Conservation (phyloP, 331 rosid species). For the Pyrus hybrid region DNA sequence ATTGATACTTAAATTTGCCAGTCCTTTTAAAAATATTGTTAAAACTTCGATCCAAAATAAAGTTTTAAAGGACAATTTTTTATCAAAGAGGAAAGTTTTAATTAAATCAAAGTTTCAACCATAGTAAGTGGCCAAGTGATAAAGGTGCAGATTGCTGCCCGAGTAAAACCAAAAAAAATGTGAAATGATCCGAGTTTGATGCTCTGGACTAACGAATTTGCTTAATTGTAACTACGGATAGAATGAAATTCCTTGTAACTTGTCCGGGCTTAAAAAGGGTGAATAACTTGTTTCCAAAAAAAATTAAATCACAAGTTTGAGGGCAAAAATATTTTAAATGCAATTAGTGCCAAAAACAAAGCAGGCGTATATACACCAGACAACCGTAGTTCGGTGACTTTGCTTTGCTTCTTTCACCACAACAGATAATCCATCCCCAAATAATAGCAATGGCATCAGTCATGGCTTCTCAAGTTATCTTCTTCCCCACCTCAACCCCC, state of each 20-base stretch:
- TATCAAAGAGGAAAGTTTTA: too few relatives aligned
- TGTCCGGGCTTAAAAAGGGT: too few relatives aligned
- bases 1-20: too few relatives aligned
- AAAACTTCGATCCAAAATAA: too few relatives aligned
- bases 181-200: fast-evolving
- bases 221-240: fast-evolving
- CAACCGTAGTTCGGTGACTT: not conserved
- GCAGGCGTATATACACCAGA: not conserved
- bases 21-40: too few relatives aligned
- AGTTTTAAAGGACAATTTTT: too few relatives aligned
- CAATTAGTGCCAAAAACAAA: not conserved
- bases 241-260: fast-evolving
- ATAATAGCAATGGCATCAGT: not conserved
- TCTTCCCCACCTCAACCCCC: conserved; percentile 1
- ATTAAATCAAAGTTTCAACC: too few relatives aligned
- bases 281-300: too few relatives aligned
- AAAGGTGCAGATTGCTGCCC: fast-evolving
- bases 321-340: not conserved
- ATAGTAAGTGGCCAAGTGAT: fast-evolving
- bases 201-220: fast-evolving
- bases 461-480: conserved; percentile 3
- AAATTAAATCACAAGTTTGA: too few relatives aligned
- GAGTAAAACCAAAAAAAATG: too few relatives aligned
- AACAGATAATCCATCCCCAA: not conserved
- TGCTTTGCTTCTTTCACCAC: not conserved